Base-by-base conservation (phyloP, 2,329 filamentous ascomycete species). In the Sclerotinia trifoliorum region DNA sequence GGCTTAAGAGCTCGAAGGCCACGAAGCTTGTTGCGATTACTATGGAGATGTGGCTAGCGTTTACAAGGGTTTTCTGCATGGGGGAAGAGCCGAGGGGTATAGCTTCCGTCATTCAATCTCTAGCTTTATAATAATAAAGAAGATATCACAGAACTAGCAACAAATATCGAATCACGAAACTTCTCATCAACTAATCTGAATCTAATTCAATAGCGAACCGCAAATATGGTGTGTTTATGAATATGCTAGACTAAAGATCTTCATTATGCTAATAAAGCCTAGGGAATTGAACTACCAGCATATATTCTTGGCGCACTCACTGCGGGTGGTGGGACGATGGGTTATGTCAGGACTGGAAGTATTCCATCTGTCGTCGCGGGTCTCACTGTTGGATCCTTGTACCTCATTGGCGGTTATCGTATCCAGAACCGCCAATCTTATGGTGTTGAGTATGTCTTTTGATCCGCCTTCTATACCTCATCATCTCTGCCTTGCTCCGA, bases 341-440 rank as follows among this genome's bases (percentile, higher is more conserved):
- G 95, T 77, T 99, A 93, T 80, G 83, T 90, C 56, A 89, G 90
- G 78, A 95, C 94, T 0, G 87, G 92, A 69, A 98, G 94, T 32
- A 79, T 97, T 62, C 94, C 94, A 49, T 97, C 93, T 17, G 85
- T 98, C 74, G 88, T 87, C 17, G 95, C 95, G 19, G 95, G 95
- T 65, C 83, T 92, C 73, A 89, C 90, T 46, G 93, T 99, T 73
- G 95, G 95, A 57, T 81, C 84, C 21, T 80, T 92, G 75, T 76
- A 99, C 80, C 88, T 88, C 32, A 83, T 97, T 55, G 92, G 93
- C 71, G 94, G 90, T 72, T 89, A 91, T 77, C 91, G 94, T 69
- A 88, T 97, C 71, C 88, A 90, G 75, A 89, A 88, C 74, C 83
- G 85, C 70, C 85, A 93, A 78, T 78, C 91, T 3, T 97, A 95